Percentiles rank a stretch among this genome's conserved stretches.
Conservation (phyloP, 129 eudicot species). For the Escallonia herrerae region DNA sequence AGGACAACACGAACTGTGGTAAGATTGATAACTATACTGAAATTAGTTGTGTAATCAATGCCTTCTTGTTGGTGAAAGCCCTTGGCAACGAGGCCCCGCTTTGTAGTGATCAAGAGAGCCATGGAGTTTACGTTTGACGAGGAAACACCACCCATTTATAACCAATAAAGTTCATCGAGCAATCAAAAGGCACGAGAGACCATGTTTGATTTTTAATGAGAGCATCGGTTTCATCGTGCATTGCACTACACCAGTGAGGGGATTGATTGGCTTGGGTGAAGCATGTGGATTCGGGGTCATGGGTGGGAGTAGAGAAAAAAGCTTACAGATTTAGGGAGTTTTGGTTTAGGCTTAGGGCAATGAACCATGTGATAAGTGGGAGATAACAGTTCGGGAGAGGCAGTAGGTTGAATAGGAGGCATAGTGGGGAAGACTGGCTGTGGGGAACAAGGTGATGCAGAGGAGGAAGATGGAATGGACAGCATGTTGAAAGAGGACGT, state of each 20-base stretch:
- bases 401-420: too few species aligned
- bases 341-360: too few species aligned
- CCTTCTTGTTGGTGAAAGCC: background rate
- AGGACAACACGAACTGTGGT: background rate
- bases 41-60: background rate
- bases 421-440: too few species aligned
- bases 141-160: background rate
- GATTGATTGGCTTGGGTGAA: too few species aligned
- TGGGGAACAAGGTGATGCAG: too few species aligned
- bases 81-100: background rate
- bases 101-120: background rate
- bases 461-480: too few species aligned
- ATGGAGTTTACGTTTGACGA: background rate
- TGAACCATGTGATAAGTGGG: too few species aligned
- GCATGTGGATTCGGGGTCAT: too few species aligned
- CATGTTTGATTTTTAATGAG: background rate
- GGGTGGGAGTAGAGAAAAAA: too few species aligned
- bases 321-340: too few species aligned
- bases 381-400: too few species aligned
- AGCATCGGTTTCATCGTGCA: background rate
- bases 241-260: background rate
- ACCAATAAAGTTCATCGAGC: background rate
- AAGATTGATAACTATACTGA: background rate
- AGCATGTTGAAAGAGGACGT: too few species aligned
- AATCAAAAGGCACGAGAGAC: background rate